phyloP scores from a whole-genome alignment of 495 filamentous ascomycete genomes.

The Neurospora sp. region DNA sequence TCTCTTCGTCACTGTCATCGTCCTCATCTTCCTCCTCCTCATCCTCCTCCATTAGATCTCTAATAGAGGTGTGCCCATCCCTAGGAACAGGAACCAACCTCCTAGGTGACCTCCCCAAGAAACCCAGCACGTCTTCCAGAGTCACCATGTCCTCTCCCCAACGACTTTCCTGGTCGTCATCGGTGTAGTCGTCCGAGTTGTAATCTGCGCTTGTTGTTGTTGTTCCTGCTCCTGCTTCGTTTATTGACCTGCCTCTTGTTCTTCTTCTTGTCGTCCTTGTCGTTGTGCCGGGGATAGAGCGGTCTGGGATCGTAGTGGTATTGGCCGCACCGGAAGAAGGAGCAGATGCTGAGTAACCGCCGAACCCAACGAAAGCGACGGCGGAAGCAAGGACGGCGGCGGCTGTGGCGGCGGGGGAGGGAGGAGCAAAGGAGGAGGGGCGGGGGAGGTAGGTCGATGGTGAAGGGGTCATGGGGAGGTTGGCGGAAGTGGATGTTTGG shows the following conservation, averaged over 20 bases:
- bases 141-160: background rate
- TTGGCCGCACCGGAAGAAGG: background rate
- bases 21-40: slow-evolving; percentile 24
- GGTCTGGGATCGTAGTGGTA: background rate
- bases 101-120: background rate
- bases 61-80: slow-evolving; percentile 43
- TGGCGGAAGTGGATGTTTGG: background rate
- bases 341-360: background rate
- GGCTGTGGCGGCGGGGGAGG: background rate
- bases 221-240: background rate
- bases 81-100: slow-evolving; percentile 22
- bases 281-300: background rate
- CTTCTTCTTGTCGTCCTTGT: background rate
- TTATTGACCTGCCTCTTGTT: background rate
- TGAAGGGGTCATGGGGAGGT: background rate
- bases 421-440: background rate
- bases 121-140: background rate
- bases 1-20: slow-evolving; percentile 40
- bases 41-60: slow-evolving; percentile 2
- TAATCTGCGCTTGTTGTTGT: background rate
- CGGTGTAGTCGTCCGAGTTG: slow-evolving; percentile 20
- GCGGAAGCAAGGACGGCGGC: background rate
- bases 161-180: slow-evolving; percentile 16
- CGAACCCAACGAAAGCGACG: background rate
- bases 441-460: background rate